Percentiles rank a stretch among this genome's conserved stretches.
These are phyloP conservation scores for Shiraia sp. DNA, from an alignment of 2,329 filamentous ascomycete genomes.

Conservation along the genomic window DNA sequence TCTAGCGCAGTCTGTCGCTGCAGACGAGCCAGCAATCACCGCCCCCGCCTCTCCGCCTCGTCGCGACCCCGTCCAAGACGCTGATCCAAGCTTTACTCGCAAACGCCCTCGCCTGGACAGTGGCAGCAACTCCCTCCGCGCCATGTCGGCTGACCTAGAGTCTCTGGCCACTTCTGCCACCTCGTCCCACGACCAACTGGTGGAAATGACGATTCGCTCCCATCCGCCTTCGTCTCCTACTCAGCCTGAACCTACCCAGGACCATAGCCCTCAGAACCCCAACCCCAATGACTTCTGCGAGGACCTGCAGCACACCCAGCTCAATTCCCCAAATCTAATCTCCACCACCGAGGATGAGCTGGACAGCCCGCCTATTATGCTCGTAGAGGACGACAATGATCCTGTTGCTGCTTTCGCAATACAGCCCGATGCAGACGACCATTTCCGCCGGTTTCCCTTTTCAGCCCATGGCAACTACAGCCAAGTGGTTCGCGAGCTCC, in stretches of 20 bases:
- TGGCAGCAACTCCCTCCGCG: conserved; percentile 35
- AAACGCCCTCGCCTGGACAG: conserved; percentile 52
- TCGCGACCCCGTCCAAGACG: conserved; percentile 51
- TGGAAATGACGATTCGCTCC: conserved; percentile 47
- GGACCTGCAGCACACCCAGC: conserved; percentile 8
- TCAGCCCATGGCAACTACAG: conserved; percentile 17
- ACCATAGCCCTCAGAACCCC: too few species aligned
- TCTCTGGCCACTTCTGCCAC: conserved; percentile 15
- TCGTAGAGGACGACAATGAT: conserved; percentile 42
- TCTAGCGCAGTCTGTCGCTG: conserved; percentile 39
- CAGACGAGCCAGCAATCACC: conserved; percentile 36
- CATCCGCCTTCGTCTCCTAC: conserved; percentile 35
- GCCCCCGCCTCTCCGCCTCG: conserved; percentile 41
- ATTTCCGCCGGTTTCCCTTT: conserved; percentile 40
- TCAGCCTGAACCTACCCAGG: conserved; percentile 17
- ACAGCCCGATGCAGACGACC: conserved; percentile 28
- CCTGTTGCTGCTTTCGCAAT: conserved; percentile 13
- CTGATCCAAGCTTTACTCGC: conserved; percentile 49
- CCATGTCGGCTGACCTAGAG: conserved; percentile 34
- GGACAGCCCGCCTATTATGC: conserved; percentile 43
- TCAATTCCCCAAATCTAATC: conserved; percentile 20
- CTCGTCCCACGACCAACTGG: conserved; percentile 27
- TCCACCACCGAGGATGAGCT: conserved; percentile 16
- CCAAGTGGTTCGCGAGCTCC: conserved; percentile 25
- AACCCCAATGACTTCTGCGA: conserved; percentile 9